These are phyloP conservation scores for Sphaerobolus stellatus DNA, from an alignment of 1,284 basidiomycete species.

Conservation along the genomic window DNA sequence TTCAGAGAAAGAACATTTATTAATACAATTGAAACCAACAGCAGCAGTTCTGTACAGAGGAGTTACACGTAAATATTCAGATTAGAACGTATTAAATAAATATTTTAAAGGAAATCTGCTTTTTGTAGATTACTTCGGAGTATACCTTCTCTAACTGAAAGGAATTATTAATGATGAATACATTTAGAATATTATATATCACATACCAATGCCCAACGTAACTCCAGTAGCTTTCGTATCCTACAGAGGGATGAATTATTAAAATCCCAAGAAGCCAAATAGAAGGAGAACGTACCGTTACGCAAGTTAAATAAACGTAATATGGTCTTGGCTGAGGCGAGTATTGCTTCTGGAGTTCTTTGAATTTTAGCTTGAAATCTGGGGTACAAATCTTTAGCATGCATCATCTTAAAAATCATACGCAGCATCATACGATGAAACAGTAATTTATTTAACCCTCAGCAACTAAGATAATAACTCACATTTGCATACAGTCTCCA, in stretches of 20 bases:
- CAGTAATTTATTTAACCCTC: neutral
- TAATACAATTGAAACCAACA: too few species aligned
- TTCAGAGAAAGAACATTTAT: too few species aligned
- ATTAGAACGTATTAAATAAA: too few species aligned
- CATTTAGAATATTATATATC: slow-evolving; percentile 1
- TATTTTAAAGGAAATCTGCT: slow-evolving; percentile 7
- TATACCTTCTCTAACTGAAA: slow-evolving; percentile 55
- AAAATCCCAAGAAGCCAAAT: slow-evolving; percentile 7
- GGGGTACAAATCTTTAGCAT: slow-evolving; percentile 4
- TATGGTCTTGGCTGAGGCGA: slow-evolving; percentile 55
- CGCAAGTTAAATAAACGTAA: slow-evolving; percentile 71
- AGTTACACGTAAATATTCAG: too few species aligned
- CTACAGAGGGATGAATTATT: slow-evolving; percentile 32
- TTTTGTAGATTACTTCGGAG: slow-evolving; percentile 50
- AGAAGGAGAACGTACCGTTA: slow-evolving; percentile 46
- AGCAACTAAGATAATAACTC: slow-evolving; percentile 13
- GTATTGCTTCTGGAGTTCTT: slow-evolving; percentile 49
- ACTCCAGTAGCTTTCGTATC: slow-evolving; percentile 68
- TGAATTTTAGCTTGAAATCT: slow-evolving; percentile 68
- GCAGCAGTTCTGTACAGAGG: too few species aligned
- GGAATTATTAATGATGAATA: neutral
- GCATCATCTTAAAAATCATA: neutral
- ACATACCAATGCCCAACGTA: slow-evolving; percentile 59
- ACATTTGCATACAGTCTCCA: slow-evolving; percentile 38
- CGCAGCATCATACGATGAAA: too few species aligned